Conservation (phyloP, 768 basidiomycete genomes). For the Boletus sensibilis region DNA sequence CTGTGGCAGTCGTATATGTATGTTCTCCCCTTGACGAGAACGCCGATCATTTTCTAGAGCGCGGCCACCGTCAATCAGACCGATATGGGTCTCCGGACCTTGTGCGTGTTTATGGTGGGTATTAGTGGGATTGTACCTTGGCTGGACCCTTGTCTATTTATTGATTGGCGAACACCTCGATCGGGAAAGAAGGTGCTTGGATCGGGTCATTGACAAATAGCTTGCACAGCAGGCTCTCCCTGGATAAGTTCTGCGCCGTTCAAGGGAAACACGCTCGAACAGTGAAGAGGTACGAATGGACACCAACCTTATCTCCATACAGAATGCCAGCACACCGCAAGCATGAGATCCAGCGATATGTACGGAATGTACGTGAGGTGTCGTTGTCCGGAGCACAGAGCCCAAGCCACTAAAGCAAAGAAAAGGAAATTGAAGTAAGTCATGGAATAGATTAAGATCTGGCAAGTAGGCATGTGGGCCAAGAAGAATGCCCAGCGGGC, state of each 20-base stretch:
- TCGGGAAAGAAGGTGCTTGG: neutral
- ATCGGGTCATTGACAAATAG: constrained; percentile 2
- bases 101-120: constrained; percentile 1
- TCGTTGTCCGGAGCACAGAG: neutral
- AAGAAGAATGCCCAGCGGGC: neutral
- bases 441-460: constrained; percentile 1
- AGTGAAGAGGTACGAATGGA: neutral
- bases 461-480: neutral
- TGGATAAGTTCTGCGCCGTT: neutral
- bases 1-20: neutral
- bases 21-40: neutral
- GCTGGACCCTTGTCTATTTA: neutral
- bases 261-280: neutral
- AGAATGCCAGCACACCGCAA: neutral
- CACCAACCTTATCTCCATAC: neutral
- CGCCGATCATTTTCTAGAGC: constrained; percentile 9
- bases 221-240: neutral
- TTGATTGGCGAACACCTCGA: constrained; percentile 3
- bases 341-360: neutral
- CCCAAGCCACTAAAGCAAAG: neutral
- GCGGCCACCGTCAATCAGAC: neutral
- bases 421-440: neutral
- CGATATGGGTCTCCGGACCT: neutral
- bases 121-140: constrained; percentile 5
- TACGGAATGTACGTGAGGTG: neutral